Conservation (phyloP, 2,329 filamentous ascomycete genomes). For the Allantophomopsis cytisporea region DNA sequence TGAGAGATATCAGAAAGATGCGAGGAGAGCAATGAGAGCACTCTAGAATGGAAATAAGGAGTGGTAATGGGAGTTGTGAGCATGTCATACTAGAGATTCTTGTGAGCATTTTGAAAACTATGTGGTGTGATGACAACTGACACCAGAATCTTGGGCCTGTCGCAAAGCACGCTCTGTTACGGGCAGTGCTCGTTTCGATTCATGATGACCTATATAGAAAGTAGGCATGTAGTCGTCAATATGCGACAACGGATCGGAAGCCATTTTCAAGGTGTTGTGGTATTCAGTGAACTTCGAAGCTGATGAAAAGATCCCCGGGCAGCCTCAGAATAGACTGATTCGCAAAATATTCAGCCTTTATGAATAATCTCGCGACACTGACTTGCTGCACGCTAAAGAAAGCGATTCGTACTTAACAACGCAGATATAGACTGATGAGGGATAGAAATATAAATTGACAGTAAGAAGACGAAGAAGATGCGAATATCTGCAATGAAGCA, state of each 20-base stretch:
- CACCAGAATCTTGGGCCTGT: conserved; percentile 54
- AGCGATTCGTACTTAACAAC: too few relatives aligned
- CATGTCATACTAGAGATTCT: conserved; percentile 53
- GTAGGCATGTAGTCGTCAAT: conserved; percentile 23
- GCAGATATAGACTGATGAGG: too few relatives aligned
- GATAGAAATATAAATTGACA: too few relatives aligned
- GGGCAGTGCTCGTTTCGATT: conserved; percentile 45
- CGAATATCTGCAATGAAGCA: too few relatives aligned
- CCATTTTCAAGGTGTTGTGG: too few relatives aligned
- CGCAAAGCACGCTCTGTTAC: conserved; percentile 51
- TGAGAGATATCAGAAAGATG: conserved; percentile 30
- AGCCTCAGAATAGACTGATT: too few relatives aligned
- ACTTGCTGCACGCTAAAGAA: too few relatives aligned
- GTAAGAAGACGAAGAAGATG: too few relatives aligned
- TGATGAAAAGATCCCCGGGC: too few relatives aligned
- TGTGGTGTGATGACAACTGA: conserved; percentile 27
- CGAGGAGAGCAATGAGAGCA: conserved; percentile 45
- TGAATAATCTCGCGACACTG: too few relatives aligned
- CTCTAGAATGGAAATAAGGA: conserved; percentile 52
- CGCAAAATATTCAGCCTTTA: too few relatives aligned
- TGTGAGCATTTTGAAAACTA: conserved; percentile 10
- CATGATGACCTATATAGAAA: conserved; percentile 66
- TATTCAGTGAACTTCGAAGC: too few relatives aligned
- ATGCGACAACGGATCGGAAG: neutral
- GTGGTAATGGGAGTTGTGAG: conserved; percentile 70